Evolutionary conservation across 2,329 filamentous ascomycete species (phyloP).

Genomic region (Fusarium nygamai): DNA sequence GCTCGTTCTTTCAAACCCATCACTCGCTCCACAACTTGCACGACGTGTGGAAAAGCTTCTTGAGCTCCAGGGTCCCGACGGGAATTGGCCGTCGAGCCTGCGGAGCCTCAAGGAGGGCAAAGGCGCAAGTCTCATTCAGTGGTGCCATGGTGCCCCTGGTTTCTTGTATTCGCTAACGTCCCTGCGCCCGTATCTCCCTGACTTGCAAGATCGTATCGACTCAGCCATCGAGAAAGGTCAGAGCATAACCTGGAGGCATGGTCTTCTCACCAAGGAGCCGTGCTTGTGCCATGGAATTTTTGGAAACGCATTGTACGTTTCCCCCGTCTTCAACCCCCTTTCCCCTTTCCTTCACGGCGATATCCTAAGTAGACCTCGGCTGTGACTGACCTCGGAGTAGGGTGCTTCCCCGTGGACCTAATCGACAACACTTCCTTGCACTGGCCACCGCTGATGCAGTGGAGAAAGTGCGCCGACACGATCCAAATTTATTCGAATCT

Average conservation of each 20-base stretch:
- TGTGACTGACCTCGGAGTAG: constrained; percentile 40
- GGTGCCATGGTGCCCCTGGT: constrained; percentile 74
- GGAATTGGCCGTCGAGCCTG: constrained; percentile 70
- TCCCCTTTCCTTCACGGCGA: constrained; percentile 49
- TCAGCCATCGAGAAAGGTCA: constrained; percentile 61
- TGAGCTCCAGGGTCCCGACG: constrained; percentile 66
- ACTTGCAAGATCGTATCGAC: constrained; percentile 63
- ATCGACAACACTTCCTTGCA: constrained; percentile 65
- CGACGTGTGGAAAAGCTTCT: constrained; percentile 64
- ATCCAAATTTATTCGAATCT: constrained; percentile 49
- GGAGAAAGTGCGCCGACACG: constrained; percentile 51
- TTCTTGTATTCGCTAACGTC: constrained; percentile 67
- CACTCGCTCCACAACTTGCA: constrained; percentile 63
- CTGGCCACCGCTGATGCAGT: constrained; percentile 67
- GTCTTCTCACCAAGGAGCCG: constrained; percentile 70
- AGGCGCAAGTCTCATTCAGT: constrained; percentile 64
- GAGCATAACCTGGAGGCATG: constrained; percentile 64
- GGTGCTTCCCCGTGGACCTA: constrained; percentile 46
- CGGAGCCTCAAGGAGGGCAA: constrained; percentile 53
- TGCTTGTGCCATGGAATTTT: constrained; percentile 73
- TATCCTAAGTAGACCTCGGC: constrained; percentile 15
- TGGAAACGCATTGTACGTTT: constrained; percentile 69
- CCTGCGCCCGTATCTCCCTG: constrained; percentile 65
- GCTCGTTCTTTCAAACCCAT: constrained; percentile 67
- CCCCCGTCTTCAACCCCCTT: constrained; percentile 49